Evolutionary conservation across 148 eudicot genomes (phyloP).

Genomic region (Rhododendron ferrugineum): DNA sequence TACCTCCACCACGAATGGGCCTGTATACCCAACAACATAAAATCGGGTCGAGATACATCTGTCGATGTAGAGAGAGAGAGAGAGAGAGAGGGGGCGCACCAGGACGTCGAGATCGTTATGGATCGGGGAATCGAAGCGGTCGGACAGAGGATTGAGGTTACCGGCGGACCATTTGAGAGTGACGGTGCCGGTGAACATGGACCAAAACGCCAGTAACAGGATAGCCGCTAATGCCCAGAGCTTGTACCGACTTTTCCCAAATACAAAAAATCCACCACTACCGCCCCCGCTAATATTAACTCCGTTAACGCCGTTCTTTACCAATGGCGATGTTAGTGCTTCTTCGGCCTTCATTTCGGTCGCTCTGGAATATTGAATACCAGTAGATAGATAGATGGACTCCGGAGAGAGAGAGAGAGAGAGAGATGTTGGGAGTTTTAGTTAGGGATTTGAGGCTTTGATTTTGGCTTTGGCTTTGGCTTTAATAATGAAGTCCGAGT

Average conservation of each 20-base stretch:
- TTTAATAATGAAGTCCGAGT: neutral
- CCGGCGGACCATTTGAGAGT: slow-evolving; percentile 54
- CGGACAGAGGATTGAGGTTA: slow-evolving; percentile 18
- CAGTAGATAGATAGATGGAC: neutral
- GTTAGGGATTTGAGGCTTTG: neutral
- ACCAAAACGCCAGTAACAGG: slow-evolving; percentile 55
- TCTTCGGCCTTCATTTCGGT: slow-evolving; percentile 35
- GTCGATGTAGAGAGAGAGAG: neutral
- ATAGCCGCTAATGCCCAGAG: slow-evolving; percentile 50
- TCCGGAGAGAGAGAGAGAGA: neutral
- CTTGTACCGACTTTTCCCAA: slow-evolving; percentile 43
- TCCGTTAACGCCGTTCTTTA: neutral
- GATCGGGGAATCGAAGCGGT: slow-evolving; percentile 25
- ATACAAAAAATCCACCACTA: neutral
- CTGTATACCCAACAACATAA: no score
- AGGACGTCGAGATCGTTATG: slow-evolving; percentile 45
- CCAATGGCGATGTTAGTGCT: slow-evolving; percentile 13
- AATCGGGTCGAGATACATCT: neutral
- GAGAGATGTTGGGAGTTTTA: neutral
- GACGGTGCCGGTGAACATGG: slow-evolving; percentile 60
- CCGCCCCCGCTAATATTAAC: neutral
- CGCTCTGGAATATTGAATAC: neutral
- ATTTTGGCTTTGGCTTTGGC: neutral
- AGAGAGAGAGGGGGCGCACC: slow-evolving; percentile 12
- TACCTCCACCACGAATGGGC: no score